Conservation (phyloP, 331 rosid species). For the Prunus yedoensis region DNA sequence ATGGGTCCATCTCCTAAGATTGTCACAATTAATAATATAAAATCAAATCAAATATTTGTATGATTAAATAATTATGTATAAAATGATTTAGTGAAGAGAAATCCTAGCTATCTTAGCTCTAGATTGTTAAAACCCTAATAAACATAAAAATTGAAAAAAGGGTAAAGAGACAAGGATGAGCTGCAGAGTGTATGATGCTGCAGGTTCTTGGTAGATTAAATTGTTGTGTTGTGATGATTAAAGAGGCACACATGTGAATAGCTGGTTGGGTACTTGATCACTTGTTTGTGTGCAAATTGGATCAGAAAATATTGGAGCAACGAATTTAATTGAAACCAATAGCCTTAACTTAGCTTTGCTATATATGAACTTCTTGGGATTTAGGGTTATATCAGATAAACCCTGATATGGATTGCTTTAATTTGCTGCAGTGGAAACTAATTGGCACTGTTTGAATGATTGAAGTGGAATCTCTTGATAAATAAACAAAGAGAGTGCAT, state of each 20-base stretch:
- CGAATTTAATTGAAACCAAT: background rate
- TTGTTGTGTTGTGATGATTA: constrained; percentile 70
- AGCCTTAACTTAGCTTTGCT: background rate
- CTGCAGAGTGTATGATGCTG: constrained; percentile 5
- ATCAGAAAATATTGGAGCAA: background rate
- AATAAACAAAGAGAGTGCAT: background rate
- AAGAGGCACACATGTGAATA: constrained; percentile 65
- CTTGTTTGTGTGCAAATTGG: constrained; percentile 42
- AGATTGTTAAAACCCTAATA: background rate
- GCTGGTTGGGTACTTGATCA: constrained; percentile 37
- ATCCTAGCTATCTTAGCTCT: background rate
- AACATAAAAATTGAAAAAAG: constrained; percentile 19
- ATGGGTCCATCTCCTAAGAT: constrained; percentile 19
- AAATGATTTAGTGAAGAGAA: too few species aligned
- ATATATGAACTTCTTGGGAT: background rate
- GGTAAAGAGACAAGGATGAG: constrained; percentile 36
- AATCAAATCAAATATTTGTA: too few species aligned
- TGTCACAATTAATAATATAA: too few species aligned
- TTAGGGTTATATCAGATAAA: too few species aligned
- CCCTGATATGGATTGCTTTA: too few species aligned
- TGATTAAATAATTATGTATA: too few species aligned
- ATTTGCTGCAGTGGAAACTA: too few species aligned
- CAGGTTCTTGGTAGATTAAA: constrained; percentile 34
- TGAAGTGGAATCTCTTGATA: background rate
- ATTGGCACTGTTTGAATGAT: background rate